Evolutionary conservation across 495 filamentous ascomycete genomes (phyloP), one percentile per base, ranked within the genome.

Genomic region (Geoglossum glabrum): DNA sequence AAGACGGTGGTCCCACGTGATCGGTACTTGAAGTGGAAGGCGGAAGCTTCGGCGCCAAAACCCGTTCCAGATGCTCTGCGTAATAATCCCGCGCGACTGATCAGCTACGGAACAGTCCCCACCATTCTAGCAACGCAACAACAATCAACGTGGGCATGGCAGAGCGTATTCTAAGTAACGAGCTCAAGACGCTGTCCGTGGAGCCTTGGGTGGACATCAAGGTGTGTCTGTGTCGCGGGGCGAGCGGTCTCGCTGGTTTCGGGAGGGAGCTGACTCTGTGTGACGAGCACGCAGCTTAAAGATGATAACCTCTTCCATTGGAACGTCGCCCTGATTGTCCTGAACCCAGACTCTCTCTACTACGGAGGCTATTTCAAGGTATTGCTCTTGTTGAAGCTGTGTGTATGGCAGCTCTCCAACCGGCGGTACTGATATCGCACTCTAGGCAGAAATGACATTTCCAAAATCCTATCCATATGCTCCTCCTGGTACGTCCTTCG

Each of bases 191-290:
- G 17, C 77, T 96, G 8, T 74, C 79, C 11, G 82, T 87, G 64
- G 90, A 97, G 74, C 84, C 85, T 63, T 98, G 92, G 92, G 87
- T 93, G 30, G 79, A 95, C 64, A 84, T 95, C 62, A 81, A 88
- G 72, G 85, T 86, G 68, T 62, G 78, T 69, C 25, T 30, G 30
- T 30, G 36, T n/a, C 10, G n/a, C 10, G 40, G 40, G 3, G 7
- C 36, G 15, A 40, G 50, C 40, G 19, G 13, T 46, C 34, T 56
- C 60, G 13, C 4, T 49, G 28, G 5, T 17, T 45, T 50, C 46
- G 2, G 55, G 62, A 31, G 66, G 62, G n/a, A 52, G 45, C 10
- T 36, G 13, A 43, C 21, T 49, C 50, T 34, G 26, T 21, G 51
- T 15, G 52, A n/a, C n/a, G n/a, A n/a, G 25, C 50, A 10, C 34